Evolutionary conservation across 352 stramenopile genomes (phyloP).

Genomic region (Phytophthora sp.): DNA sequence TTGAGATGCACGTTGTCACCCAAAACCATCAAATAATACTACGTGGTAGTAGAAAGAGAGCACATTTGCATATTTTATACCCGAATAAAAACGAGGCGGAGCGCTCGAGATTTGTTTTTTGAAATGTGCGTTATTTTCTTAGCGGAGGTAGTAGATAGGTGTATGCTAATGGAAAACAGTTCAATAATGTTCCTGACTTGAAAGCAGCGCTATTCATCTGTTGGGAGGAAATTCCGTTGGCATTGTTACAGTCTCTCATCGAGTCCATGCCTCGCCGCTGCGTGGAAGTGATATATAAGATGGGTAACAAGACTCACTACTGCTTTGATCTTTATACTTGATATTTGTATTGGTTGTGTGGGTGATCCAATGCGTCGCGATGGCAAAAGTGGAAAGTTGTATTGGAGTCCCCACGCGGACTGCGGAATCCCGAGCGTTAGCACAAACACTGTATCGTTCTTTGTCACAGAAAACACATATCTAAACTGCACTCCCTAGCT

Average conservation of each 20-base stretch:
- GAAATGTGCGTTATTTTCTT: too few species aligned
- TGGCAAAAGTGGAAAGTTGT: conserved; percentile 5
- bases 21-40: too few species aligned
- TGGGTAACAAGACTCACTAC: conserved; percentile 27
- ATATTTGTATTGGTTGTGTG: neutral
- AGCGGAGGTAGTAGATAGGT: too few species aligned
- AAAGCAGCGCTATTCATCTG: neutral
- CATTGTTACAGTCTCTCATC: conserved; percentile 5
- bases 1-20: too few species aligned
- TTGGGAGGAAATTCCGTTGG: neutral
- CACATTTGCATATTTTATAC: neutral
- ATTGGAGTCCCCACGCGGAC: neutral
- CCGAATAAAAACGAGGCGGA: neutral
- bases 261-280: conserved; percentile 19
- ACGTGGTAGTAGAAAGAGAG: too few species aligned
- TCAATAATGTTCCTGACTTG: neutral
- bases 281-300: conserved; percentile 22
- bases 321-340: conserved; percentile 14
- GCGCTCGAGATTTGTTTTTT: neutral
- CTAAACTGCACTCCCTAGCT: conserved; percentile 2
- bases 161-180: neutral
- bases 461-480: neutral
- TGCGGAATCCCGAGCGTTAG: conserved; percentile 7
- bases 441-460: conserved; percentile 1
- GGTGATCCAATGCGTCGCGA: conserved; percentile 2